Conservation (phyloP, 768 basidiomycete species). For the Leccinum subtestaceum region DNA sequence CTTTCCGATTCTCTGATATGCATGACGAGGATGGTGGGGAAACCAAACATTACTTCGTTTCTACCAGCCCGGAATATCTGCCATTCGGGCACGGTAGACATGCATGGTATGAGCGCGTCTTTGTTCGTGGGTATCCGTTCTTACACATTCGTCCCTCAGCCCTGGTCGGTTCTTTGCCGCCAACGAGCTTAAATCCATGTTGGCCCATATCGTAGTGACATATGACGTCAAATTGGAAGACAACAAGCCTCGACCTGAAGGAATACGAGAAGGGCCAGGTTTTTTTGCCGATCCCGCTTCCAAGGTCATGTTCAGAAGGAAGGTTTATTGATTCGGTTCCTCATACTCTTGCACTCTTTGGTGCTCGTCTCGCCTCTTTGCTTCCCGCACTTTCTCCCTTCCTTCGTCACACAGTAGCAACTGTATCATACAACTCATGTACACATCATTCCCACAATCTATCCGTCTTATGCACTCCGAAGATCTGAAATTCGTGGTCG, state of each 20-base stretch:
- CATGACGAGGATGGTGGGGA: conserved; percentile 33
- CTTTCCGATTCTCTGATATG: conserved; percentile 45
- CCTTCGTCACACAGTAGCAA: no score
- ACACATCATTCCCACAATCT: no score
- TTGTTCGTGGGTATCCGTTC: neutral
- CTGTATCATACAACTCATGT: no score
- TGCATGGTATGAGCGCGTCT: conserved; percentile 1
- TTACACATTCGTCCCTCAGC: neutral
- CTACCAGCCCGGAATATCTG: neutral
- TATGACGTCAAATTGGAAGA: neutral
- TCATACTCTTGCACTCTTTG: no score
- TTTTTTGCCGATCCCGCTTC: neutral
- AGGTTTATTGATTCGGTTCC: neutral
- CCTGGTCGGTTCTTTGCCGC: conserved; percentile 15
- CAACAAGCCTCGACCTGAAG: neutral
- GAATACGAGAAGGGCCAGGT: no score
- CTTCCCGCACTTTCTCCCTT: no score
- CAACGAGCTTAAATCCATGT: neutral
- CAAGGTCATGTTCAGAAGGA: neutral
- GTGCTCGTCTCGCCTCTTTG: no score
- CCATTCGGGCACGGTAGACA: neutral
- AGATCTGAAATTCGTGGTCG: no score
- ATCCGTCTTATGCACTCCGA: no score
- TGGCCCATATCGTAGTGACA: neutral
- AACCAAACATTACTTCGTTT: neutral